Evolutionary conservation across 192 early-diverging fungal species (phyloP), one percentile per base, ranked within the genome.

Genomic region (Mortierella antarctica): DNA sequence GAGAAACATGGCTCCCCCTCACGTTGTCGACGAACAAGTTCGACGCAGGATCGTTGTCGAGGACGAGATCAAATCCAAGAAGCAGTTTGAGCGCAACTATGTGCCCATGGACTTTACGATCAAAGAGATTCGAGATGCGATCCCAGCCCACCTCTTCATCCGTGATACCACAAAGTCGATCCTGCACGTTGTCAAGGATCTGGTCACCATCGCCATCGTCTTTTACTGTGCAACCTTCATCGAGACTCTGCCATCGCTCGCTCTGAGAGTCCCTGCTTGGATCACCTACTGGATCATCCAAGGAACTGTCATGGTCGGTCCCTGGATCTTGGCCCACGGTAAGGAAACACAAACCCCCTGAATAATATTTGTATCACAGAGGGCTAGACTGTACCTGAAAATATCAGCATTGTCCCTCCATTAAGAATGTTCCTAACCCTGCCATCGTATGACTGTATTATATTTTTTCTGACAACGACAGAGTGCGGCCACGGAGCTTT

Each of bases 401-500:
- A 31, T 31, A 31, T 31, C 31, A 31, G 1, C 31, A 31, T 2
- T 31, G 31, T 31, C 31, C 31, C 31, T 31, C 31, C 1, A 31
- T 31, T 31, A 31, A 31, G 31, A 31, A 31, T 31, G 31, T 31
- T 31, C 3, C 31, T 31, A 31, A 31, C 31, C 31, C 31, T 31
- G 31, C 31, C 1, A 31, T 31, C 31, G 31, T 31, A 31, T 31
- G 31, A 31, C 31, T 31, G 1, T 31, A 51, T 51, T 51, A 51
- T 51, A 1, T 2, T 51, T 51, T n/a, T 47, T 31, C 18, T n/a
- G 21, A 17, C 52, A 56, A 55, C 18, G 31, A 71, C 51, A 82
- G 96, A 98, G 83, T 98, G 97, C 78, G 97, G 97, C 17, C 97
- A 98, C 73, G 92, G 91, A 42, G 88, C 92, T 9, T 98, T 96